Base-by-base conservation (phyloP, 2,329 filamentous ascomycete genomes). In the Fusarium marasasianum region DNA sequence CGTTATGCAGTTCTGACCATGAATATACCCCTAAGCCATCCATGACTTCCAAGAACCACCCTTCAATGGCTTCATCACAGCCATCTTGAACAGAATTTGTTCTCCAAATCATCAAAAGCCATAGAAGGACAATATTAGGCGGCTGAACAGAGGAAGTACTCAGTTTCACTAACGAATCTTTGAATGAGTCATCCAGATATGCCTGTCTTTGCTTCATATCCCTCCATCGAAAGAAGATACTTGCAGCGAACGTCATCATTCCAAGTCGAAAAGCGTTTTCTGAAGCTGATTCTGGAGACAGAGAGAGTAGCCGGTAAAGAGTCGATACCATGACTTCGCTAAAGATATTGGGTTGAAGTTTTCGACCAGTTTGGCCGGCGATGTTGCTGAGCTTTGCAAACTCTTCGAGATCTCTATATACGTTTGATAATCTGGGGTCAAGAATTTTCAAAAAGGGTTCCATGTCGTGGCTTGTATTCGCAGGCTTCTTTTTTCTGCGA, bases 241-340 rank as follows among this genome's bases (percentile, higher is more conserved):
- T 14, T 1, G 67, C 50, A 15, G 71, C 31, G 13, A 69, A 77
- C 4, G 41, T 29, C 40, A 67, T 62, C 65, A 77, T 69, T 3
- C 61, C 76, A 8, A 76, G 18, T 8, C 74, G 51, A 4, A 76
- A 17, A 12, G 59, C 43, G 10, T 75, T 65, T 10, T 65, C 50
- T 15, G 66, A 3, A 5, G 65, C 48, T 6, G 45, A 63, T 8
- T 58, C 44, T 3, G 59, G 29, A 13, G 64, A 57, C 1, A 75
- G 14, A 6, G 72, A 57, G n/a, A 77, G 50, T 4, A 76, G 40
- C n/a, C 74, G 44, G 44, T 75, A 75, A 4, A 74, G 33, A 13
- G 63, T 33, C 0, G 63, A 77, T 22, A 73, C 55, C 76, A 69
- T 74, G 26, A 55, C 72, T 41, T 78, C 72, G 37, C 72, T 78